These are phyloP conservation scores for Hypomontagnella monticulosa DNA, from an alignment of 495 filamentous ascomycete species.

Conservation along the genomic window DNA sequence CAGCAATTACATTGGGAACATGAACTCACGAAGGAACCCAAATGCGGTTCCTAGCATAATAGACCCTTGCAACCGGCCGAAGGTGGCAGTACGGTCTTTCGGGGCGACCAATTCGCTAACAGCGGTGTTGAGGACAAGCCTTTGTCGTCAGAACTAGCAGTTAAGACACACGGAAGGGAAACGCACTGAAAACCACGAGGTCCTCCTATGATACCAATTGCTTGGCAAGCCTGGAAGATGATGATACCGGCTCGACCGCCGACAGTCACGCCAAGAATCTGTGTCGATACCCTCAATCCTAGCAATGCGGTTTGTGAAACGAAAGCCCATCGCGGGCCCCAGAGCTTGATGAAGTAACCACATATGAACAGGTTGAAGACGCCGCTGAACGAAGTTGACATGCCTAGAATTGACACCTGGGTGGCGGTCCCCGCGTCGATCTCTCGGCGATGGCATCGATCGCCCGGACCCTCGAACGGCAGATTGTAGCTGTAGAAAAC, in stretches of 20 bases:
- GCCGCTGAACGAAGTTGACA: slow-evolving; percentile 60
- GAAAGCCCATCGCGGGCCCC: slow-evolving; percentile 62
- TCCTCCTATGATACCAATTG: slow-evolving; percentile 66
- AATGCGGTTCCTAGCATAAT: slow-evolving; percentile 64
- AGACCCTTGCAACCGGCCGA: slow-evolving; percentile 64
- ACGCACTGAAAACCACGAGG: slow-evolving; percentile 64
- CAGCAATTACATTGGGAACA: not conserved
- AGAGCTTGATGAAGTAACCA: slow-evolving; percentile 64
- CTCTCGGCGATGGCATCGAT: slow-evolving; percentile 57
- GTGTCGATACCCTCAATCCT: slow-evolving; percentile 61
- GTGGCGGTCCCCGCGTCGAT: slow-evolving; percentile 66
- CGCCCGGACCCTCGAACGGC: slow-evolving; percentile 44
- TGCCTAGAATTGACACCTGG: slow-evolving; percentile 61
- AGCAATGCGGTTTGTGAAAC: slow-evolving; percentile 61
- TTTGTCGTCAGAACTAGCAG: slow-evolving; percentile 23
- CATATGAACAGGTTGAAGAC: slow-evolving; percentile 67
- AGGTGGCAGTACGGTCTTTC: slow-evolving; percentile 59
- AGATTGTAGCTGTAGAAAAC: slow-evolving; percentile 61
- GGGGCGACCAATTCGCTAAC: slow-evolving; percentile 61
- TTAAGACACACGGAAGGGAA: not conserved
- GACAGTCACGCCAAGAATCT: slow-evolving; percentile 62
- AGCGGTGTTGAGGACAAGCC: slow-evolving; percentile 63
- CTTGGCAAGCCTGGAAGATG: slow-evolving; percentile 63
- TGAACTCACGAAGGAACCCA: slow-evolving; percentile 58
- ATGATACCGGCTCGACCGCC: slow-evolving; percentile 62